These are phyloP conservation scores for Tillandsia fasciculata DNA, from an alignment of 176 grass and related monocot genomes.

Conservation along the genomic window DNA sequence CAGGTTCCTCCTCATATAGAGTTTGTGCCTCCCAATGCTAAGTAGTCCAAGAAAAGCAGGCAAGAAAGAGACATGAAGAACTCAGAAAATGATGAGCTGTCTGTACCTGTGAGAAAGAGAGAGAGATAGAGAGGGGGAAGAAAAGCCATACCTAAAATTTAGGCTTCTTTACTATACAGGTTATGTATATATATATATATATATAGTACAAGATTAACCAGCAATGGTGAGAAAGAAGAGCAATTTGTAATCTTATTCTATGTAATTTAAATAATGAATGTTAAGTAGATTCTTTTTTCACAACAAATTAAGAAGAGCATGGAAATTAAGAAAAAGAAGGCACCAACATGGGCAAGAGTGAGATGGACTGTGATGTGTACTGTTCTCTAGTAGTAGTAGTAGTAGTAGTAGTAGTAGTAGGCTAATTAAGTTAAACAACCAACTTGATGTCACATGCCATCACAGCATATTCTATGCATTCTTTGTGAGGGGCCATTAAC, in stretches of 20 bases:
- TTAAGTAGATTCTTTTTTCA: neutral
- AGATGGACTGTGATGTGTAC: conserved; percentile 2
- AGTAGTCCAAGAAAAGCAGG: neutral
- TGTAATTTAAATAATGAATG: no score
- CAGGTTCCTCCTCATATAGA: neutral
- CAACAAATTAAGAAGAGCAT: neutral
- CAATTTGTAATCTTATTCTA: no score
- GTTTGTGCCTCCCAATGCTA: conserved; percentile 6
- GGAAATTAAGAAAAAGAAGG: conserved; percentile 1
- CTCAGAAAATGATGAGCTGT: conserved; percentile 6
- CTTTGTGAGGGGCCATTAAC: conserved; percentile 2
- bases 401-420: no score
- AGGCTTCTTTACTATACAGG: no score
- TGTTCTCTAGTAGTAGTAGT: neutral
- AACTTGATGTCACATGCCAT: conserved; percentile 12
- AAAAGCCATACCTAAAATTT: no score
- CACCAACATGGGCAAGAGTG: conserved; percentile 8
- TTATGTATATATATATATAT: no score
- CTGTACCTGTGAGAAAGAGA: neutral
- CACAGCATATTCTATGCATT: neutral
- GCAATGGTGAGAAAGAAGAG: no score
- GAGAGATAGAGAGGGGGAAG: neutral
- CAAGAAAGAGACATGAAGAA: conserved; percentile 11
- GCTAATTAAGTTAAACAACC: neutral
- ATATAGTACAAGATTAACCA: no score